Percentiles rank a stretch among this genome's conserved stretches.
Conservation (phyloP, 345 rosid species). For the Bruguiera sexangula region DNA sequence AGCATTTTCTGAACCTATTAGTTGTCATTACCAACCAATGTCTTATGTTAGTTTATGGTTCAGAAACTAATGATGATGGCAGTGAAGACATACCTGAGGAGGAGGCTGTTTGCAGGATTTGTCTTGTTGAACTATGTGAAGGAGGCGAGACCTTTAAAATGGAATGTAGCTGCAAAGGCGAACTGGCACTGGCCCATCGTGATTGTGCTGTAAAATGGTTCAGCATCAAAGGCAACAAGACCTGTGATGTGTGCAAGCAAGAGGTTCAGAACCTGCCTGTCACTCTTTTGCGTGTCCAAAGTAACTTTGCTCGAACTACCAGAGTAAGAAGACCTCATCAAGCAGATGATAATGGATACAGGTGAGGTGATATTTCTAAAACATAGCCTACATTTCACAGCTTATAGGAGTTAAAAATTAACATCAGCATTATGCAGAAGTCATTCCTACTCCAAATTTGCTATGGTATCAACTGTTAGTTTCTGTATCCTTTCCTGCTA, state of each 20-base stretch:
- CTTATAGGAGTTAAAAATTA: neutral
- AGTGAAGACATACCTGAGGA: conserved; percentile 85
- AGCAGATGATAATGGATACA: conserved; percentile 39
- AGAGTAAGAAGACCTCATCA: conserved; percentile 29
- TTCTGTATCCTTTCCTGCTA: neutral
- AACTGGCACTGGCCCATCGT: conserved; percentile 88
- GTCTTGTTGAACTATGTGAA: conserved; percentile 72
- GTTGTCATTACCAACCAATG: neutral
- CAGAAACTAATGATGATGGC: conserved; percentile 50
- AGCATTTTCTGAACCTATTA: neutral
- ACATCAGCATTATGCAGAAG: neutral
- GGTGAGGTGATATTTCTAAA: conserved; percentile 31
- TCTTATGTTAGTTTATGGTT: conserved; percentile 18
- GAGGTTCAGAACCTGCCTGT: conserved; percentile 88
- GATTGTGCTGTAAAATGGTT: conserved; percentile 97
- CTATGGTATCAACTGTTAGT: neutral
- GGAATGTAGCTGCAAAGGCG: conserved; percentile 98
- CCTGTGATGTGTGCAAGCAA: conserved; percentile 85
- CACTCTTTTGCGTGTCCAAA: conserved; percentile 72
- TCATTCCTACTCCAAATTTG: neutral
- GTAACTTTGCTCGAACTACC: conserved; percentile 32
- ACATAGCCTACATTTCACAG: neutral
- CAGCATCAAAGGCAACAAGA: conserved; percentile 86
- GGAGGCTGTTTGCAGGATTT: conserved; percentile 86
- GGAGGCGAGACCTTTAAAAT: conserved; percentile 87